Evolutionary conservation across 2,329 filamentous ascomycete species (phyloP).

Genomic region (Trichoderma endophyticum): DNA sequence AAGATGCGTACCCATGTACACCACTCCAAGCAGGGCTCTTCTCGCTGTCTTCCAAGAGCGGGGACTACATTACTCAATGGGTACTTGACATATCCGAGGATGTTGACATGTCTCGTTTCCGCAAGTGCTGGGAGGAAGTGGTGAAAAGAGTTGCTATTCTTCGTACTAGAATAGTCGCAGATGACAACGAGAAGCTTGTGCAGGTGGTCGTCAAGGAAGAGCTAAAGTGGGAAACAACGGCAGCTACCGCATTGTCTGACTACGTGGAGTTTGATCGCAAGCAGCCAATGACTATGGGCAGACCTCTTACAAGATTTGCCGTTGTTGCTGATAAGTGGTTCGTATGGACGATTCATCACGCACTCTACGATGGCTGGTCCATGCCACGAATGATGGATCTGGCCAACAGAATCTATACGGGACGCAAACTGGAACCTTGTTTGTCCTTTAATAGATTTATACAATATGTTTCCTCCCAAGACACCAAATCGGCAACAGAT

Average conservation of each 20-base stretch:
- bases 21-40: too few relatives aligned
- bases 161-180: neutral
- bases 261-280: neutral
- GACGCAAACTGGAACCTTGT: neutral
- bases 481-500: too few relatives aligned
- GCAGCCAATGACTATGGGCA: neutral
- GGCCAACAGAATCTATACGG: constrained; percentile 4
- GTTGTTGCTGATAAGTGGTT: neutral
- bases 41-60: too few relatives aligned
- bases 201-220: neutral
- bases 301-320: too few relatives aligned
- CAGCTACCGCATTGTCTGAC: neutral
- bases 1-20: too few relatives aligned
- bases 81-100: neutral
- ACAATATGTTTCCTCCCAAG: too few relatives aligned
- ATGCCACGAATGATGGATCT: constrained; percentile 2
- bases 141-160: neutral
- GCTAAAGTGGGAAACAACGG: neutral
- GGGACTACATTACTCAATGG: too few relatives aligned
- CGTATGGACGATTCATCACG: constrained; percentile 17
- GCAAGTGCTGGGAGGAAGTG: neutral
- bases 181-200: neutral
- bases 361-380: constrained; percentile 26
- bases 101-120: neutral
- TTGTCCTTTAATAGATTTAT: too few relatives aligned